Conservation (phyloP, 208 protist species). For the Acanthamoeba divionensis region DNA sequence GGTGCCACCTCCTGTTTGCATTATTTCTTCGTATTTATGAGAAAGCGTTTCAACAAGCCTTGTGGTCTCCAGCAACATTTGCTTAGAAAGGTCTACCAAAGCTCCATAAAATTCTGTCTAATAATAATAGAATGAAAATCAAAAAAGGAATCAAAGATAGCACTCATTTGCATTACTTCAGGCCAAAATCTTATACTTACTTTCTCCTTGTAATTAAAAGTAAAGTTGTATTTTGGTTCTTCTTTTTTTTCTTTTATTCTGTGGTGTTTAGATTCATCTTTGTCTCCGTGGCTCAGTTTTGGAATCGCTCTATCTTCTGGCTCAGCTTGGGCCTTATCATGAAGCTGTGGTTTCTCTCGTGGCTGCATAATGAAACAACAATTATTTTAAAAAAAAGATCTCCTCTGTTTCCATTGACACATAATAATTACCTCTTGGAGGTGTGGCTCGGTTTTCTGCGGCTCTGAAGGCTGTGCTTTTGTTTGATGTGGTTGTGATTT, state of each 20-base stretch:
- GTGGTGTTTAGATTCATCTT: no score
- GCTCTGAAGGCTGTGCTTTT: no score
- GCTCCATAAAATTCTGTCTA: background rate
- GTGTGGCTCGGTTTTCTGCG: no score
- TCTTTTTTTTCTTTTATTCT: background rate
- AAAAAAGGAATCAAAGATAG: background rate
- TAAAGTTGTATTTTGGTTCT: background rate
- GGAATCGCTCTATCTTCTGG: no score
- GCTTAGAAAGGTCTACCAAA: background rate
- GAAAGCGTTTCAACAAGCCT: slow-evolving; percentile 18
- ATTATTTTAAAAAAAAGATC: no score
- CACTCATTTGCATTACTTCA: background rate
- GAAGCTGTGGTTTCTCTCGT: no score
- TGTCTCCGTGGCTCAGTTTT: no score
- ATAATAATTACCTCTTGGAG: no score
- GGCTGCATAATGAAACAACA: no score
- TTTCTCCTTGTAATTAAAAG: slow-evolving; percentile 18
- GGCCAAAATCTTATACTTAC: background rate
- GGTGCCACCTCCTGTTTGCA: background rate
- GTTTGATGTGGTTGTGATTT: no score
- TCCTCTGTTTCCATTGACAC: no score
- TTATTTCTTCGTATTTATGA: background rate
- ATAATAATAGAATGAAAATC: background rate
- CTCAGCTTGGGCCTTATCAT: no score
- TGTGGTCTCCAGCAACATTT: background rate